phyloP scores from a whole-genome alignment of 352 stramenopile genomes.

The Thraustochytrium striatum region DNA sequence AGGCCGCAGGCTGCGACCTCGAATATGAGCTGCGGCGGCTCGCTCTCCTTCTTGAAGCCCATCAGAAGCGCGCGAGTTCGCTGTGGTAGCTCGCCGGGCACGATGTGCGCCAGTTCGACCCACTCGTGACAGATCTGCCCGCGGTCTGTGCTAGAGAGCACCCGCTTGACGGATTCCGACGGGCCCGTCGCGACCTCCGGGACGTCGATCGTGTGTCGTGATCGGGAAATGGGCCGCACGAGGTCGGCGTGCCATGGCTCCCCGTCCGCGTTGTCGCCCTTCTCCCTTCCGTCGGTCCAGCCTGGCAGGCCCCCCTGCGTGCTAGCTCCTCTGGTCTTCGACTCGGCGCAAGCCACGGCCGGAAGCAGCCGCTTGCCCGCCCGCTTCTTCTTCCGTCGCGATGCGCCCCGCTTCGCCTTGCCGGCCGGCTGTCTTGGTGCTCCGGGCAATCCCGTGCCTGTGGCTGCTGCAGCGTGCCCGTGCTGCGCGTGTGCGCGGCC shows the following conservation, averaged over 20 bases:
- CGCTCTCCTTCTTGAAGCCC: constrained; percentile 32
- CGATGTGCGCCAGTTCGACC: constrained; percentile 2
- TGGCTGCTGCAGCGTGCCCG: too few species aligned
- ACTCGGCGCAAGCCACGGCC: background rate
- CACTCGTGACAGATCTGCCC: constrained; percentile 29
- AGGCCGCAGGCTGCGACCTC: constrained; percentile 7
- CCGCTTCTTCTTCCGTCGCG: background rate
- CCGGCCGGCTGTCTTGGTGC: background rate
- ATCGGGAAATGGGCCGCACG: background rate
- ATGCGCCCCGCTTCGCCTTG: background rate
- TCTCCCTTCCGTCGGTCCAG: background rate
- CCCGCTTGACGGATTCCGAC: background rate
- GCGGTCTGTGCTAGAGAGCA: constrained; percentile 20
- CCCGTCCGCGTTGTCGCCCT: background rate
- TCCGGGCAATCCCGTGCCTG: background rate
- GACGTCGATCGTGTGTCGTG: background rate
- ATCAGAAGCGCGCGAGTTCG: constrained; percentile 2
- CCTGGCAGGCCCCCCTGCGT: background rate
- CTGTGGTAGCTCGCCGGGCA: background rate
- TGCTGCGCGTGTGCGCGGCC: too few species aligned
- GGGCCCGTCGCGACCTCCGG: background rate
- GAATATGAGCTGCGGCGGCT: constrained; percentile 21
- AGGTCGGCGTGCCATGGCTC: background rate
- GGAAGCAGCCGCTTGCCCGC: background rate
- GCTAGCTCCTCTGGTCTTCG: background rate